phyloP scores from a whole-genome alignment of 208 protist species.

The Acanthamoeba lugdunensis region DNA sequence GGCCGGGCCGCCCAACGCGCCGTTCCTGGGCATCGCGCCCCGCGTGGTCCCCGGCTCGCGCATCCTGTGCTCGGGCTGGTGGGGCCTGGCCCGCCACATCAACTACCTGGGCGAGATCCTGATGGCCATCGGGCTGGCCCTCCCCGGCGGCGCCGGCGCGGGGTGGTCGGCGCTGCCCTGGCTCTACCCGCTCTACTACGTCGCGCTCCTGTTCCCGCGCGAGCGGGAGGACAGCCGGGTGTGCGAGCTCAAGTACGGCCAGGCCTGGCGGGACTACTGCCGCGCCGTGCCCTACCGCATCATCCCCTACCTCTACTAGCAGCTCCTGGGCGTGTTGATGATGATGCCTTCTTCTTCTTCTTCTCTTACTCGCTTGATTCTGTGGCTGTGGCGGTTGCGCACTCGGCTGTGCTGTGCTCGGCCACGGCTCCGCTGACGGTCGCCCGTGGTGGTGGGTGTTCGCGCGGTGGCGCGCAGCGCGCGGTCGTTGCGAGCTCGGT shows the following conservation, averaged over 20 bases:
- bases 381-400: too few relatives aligned
- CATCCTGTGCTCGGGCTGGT: conserved; percentile 4
- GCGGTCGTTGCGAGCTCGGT: conserved; percentile 9
- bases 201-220: neutral
- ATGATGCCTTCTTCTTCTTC: too few relatives aligned
- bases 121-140: neutral
- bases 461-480: too few relatives aligned
- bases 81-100: conserved; percentile 42
- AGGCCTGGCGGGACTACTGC: conserved; percentile 16
- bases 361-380: too few relatives aligned
- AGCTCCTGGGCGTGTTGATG: too few relatives aligned
- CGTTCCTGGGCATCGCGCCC: neutral
- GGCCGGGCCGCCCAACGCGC: neutral
- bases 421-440: too few relatives aligned
- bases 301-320: conserved; percentile 32
- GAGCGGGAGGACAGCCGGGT: neutral
- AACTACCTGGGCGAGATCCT: conserved; percentile 61
- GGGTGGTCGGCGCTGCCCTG: neutral
- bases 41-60: neutral
- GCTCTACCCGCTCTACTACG: conserved; percentile 36
- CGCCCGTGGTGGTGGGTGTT: neutral
- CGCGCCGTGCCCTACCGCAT: neutral
- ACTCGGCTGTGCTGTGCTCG: too few relatives aligned
- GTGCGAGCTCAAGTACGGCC: conserved; percentile 3
- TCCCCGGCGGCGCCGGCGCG: neutral